A percentile compares a stretch with the other conserved stretches of the same genome.
Evolutionary conservation across 768 basidiomycete species (phyloP).

Genomic region (Candolleomyces eurysporus): DNA sequence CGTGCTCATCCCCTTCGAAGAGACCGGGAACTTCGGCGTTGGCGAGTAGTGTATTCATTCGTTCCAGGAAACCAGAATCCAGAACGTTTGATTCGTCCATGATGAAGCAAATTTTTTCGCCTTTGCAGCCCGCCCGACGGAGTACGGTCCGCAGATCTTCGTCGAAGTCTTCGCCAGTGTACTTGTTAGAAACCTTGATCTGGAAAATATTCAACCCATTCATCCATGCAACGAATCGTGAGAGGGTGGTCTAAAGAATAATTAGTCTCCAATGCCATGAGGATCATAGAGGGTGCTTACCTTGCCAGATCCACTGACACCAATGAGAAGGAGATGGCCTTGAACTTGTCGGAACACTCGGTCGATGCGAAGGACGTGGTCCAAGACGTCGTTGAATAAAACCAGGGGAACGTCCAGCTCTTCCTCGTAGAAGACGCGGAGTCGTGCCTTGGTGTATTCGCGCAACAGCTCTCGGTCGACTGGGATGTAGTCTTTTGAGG

Average conservation of each 20-base stretch:
- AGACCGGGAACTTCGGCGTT: conserved; percentile 99
- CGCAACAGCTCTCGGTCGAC: conserved; percentile 91
- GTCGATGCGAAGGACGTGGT: conserved; percentile 97
- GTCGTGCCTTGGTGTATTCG: conserved; percentile 94
- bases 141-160: conserved; percentile 95
- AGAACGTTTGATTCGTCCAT: conserved; percentile 99
- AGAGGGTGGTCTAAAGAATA: conserved; percentile 79
- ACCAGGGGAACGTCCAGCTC: conserved; percentile 97
- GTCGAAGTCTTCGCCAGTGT: conserved; percentile 97
- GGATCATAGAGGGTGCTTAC: conserved; percentile 39
- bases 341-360: conserved; percentile 98
- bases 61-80: conserved; percentile 97
- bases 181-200: conserved; percentile 99
- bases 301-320: conserved; percentile 98
- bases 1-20: conserved; percentile 99
- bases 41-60: conserved; percentile 99
- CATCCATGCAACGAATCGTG: conserved; percentile 99
- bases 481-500: conserved; percentile 93
- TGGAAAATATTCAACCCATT: conserved; percentile 99
- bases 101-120: conserved; percentile 99
- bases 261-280: conserved; percentile 4
- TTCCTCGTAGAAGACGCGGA: conserved; percentile 99
- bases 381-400: conserved; percentile 96
- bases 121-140: conserved; percentile 94
- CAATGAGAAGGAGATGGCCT: conserved; percentile 93